phyloP scores from a whole-genome alignment of 2,329 filamentous ascomycete genomes.

The Uncinocarpus reesii region DNA sequence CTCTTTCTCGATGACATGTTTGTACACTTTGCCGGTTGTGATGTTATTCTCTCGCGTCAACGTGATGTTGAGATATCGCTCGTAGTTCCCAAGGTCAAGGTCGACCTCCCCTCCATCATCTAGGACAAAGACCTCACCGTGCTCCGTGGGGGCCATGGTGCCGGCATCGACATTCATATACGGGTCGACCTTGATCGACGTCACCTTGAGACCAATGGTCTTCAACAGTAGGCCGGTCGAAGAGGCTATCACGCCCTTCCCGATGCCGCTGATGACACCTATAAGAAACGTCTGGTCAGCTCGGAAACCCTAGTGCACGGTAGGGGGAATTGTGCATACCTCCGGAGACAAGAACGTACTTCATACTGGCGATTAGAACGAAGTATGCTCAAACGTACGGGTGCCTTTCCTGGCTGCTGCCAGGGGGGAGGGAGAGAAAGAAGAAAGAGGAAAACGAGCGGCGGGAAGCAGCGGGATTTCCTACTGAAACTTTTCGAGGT shows the following conservation, averaged over 20 bases:
- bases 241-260: conserved; percentile 60
- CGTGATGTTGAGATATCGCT: conserved; percentile 70
- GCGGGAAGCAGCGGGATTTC: neutral
- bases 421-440: conserved; percentile 11
- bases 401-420: conserved; percentile 15
- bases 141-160: conserved; percentile 60
- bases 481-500: neutral
- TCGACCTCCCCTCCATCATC: conserved; percentile 71
- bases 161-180: conserved; percentile 71
- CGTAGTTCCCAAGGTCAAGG: conserved; percentile 66
- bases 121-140: conserved; percentile 83
- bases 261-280: conserved; percentile 44
- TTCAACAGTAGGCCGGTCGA: conserved; percentile 67
- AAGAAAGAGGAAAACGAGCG: conserved; percentile 4
- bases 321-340: conserved; percentile 38
- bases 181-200: conserved; percentile 60
- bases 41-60: conserved; percentile 87
- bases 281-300: neutral
- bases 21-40: conserved; percentile 93
- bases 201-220: conserved; percentile 64
- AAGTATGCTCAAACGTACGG: conserved; percentile 11
- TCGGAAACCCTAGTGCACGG: conserved; percentile 8
- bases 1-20: conserved; percentile 71
- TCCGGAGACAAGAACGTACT: conserved; percentile 72
- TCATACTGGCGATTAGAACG: conserved; percentile 46